Evolutionary conservation across 306 rosid genomes (phyloP), one percentile per base, ranked within the genome.

Genomic region (Sphenostylis stenocarpa): DNA sequence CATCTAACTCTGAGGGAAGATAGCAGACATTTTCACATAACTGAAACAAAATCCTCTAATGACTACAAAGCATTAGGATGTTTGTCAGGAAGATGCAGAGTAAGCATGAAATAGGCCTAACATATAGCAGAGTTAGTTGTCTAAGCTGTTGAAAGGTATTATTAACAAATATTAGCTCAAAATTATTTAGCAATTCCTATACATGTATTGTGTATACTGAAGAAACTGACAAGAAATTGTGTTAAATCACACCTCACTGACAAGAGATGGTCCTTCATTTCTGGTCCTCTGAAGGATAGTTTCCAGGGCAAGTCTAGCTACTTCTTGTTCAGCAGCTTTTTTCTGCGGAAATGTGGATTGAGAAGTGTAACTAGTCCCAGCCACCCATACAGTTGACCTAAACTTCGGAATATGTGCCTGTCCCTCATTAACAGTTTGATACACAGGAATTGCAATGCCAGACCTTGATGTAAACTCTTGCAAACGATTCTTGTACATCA

Each of bases 281-380:
- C 52, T 80, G 12, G 69, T 44, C 55, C 57, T 77, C n/a, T 49
- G 9, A 11, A 39, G 19, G 53, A 86, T 53, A 16, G 1, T 3
- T 23, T 75, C 86, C 21, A 84, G 20, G 0, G 92, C 94, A 41
- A 85, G 15, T 52, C 65, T 85, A 2, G 94, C 89, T 9, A 24
- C 91, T 2, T 86, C 88, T 2, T 91, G 87, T 15, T 89, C 94
- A 2, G 94, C 91, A 1, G 78, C 84, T 80, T 73, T 86, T 26
- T 84, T 62, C 0, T 51, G 68, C 1, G 48, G 0, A 63, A 81
- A 91, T 4, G 84, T 70, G 29, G 47, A 56, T 2, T 79, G 24
- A 1, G 88, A 75, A n/a, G 86, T 76, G 47, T 74, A 86, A 12
- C 1, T 2, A 4, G 17, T 72, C 26, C 82, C 94, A 33, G 72